Percentiles rank a stretch among this genome's conserved stretches.
Evolutionary conservation across 345 rosid species (phyloP).

Genomic region (Citrus inodora): DNA sequence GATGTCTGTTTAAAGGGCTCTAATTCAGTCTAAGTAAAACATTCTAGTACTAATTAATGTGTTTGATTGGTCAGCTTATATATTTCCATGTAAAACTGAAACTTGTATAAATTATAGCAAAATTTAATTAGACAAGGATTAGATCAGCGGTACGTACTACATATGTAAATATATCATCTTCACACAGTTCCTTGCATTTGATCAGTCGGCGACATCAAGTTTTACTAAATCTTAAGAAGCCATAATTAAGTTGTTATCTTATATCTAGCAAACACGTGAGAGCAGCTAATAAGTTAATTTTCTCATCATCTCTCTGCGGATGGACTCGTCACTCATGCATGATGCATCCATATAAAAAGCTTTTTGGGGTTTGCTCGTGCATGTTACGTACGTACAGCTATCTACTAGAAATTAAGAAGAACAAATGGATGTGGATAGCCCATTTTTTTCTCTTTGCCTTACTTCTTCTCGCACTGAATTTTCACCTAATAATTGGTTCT

Average conservation of each 20-base stretch:
- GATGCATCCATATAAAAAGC: no score
- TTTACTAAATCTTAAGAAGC: neutral
- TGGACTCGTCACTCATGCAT: no score
- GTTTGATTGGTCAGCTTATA: no score
- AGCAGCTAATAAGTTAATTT: no score
- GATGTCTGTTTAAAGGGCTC: neutral
- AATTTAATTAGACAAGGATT: no score
- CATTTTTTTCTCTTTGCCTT: neutral
- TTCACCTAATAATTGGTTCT: slow-evolving; percentile 2
- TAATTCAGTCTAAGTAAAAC: no score
- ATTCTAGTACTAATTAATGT: no score
- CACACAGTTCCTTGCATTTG: neutral
- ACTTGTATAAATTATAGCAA: neutral
- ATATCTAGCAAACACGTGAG: no score
- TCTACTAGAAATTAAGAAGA: neutral
- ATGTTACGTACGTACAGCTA: no score
- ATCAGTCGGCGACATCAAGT: neutral
- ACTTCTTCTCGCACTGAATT: neutral
- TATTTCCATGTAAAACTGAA: neutral
- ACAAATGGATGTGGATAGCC: slow-evolving; percentile 17
- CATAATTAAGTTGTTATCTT: neutral
- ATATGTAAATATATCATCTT: neutral
- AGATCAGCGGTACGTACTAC: no score
- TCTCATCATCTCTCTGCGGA: no score
- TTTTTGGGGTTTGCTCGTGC: no score